These are phyloP conservation scores for Sclerotinia nivalis DNA, from an alignment of 2,329 filamentous ascomycete species.

Conservation along the genomic window DNA sequence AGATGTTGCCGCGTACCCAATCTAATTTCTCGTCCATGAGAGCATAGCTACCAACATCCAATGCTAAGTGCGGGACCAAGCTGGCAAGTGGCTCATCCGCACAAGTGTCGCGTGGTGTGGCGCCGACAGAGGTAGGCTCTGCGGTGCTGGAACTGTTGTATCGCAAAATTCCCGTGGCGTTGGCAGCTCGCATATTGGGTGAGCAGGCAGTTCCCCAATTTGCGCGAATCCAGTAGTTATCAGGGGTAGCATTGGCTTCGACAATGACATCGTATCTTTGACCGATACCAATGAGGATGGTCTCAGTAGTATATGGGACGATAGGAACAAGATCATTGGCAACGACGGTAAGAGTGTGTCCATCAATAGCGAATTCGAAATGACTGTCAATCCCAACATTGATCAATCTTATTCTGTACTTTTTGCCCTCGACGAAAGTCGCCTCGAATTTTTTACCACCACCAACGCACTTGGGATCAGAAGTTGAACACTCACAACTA, in stretches of 20 bases:
- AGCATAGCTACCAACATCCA: conserved; percentile 32
- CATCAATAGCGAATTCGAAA: conserved; percentile 54
- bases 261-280: conserved; percentile 52
- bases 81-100: conserved; percentile 38
- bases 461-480: conserved; percentile 35
- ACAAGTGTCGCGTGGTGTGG: conserved; percentile 33
- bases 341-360: conserved; percentile 59
- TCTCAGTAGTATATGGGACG: conserved; percentile 52
- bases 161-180: conserved; percentile 45
- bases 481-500: conserved; percentile 32
- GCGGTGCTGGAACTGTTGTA: conserved; percentile 44
- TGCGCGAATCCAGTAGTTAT: conserved; percentile 57
- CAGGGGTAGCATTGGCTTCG: conserved; percentile 55
- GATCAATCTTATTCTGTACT: conserved; percentile 48
- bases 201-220: conserved; percentile 53
- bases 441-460: conserved; percentile 39
- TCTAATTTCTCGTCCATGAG: conserved; percentile 27
- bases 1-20: conserved; percentile 39
- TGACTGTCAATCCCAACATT: conserved; percentile 49
- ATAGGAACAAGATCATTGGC: conserved; percentile 60
- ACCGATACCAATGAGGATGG: conserved; percentile 57
- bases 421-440: conserved; percentile 43
- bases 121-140: conserved; percentile 37
- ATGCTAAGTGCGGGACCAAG: conserved; percentile 36
- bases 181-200: conserved; percentile 55